Base-by-base conservation (phyloP, 140 eudicot species). In the Stevia rebaudiana region DNA sequence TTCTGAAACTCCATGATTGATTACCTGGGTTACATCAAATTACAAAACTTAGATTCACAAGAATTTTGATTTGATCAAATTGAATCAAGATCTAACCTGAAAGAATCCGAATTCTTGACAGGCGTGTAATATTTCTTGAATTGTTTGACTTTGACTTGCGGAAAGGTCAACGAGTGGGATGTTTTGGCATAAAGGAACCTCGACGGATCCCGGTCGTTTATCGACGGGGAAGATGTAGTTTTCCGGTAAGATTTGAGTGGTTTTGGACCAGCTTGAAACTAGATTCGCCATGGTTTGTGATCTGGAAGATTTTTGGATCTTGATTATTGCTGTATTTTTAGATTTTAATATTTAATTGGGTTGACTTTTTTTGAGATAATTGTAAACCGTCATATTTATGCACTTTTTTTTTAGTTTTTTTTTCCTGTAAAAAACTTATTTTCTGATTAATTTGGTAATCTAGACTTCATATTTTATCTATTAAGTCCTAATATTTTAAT, bases 61-160 rank as follows among this genome's bases (percentile, higher is more conserved):
- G 55, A 8, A 11, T 6, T 2, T 23, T 8, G 11, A 40, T 15
- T 42, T 8, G 9, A 47, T 46, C 8, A 22, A 64, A 19, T 0
- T 18, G 8, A 40, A 51, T 0, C 28, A 59, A 43, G 43, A 41
- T 60, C 31, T 39, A 39, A 78, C 82, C 83, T 73, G 79, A 35
- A 78, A 78, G 52, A 78, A 73, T 18, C 83, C 79, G n/a, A 53
- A 78, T 39, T 73, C 73, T 68, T 73, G 73, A 78, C 52, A 65
- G 15, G 83, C 76, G 44, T 42, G 10, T 25, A 68, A 49, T 65
- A 78, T 78, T 33, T 62, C 60, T 41, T 78, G 55, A 36, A 78
- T 59, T 16, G 51, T 72, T 42, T 67, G 75, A 68, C 54, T 55
- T 58, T 43, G 53, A 66, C 23, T 63, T 31, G n/a, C 11, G 11